Conservation (phyloP, 1,284 basidiomycete species). For the Rhodotorula mucilaginosa region DNA sequence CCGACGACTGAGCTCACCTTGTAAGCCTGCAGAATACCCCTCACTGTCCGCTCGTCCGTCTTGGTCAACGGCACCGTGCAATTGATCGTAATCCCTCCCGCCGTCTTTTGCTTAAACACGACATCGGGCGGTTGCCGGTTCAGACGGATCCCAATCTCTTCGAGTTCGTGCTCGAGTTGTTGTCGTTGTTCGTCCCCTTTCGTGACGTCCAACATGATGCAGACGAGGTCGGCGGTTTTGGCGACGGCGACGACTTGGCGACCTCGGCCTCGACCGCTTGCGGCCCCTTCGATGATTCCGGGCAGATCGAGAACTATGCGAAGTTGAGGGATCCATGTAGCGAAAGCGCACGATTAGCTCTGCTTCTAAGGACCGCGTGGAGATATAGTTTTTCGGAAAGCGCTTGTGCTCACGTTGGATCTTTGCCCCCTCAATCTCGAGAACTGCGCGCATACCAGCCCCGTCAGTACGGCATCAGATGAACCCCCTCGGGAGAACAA, state of each 20-base stretch:
- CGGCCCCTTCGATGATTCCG: slow-evolving; percentile 96
- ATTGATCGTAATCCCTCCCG: slow-evolving; percentile 38
- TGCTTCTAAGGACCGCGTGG: too few species aligned
- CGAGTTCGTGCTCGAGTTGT: slow-evolving; percentile 85
- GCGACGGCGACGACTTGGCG: slow-evolving; percentile 77
- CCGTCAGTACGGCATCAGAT: background rate
- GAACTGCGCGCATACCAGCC: slow-evolving; percentile 54
- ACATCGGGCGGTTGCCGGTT: slow-evolving; percentile 88
- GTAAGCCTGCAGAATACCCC: slow-evolving; percentile 49
- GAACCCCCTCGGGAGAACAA: background rate
- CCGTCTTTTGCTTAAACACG: slow-evolving; percentile 36
- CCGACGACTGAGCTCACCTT: slow-evolving; percentile 14
- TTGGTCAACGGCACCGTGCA: slow-evolving; percentile 80
- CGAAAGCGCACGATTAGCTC: too few species aligned
- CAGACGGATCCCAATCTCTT: slow-evolving; percentile 91
- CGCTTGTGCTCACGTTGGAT: slow-evolving; percentile 61
- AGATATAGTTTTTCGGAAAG: background rate
- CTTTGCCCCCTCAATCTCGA: slow-evolving; percentile 87
- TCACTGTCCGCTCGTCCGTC: slow-evolving; percentile 90
- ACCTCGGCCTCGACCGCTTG: slow-evolving; percentile 86
- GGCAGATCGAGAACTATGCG: slow-evolving; percentile 76
- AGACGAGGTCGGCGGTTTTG: slow-evolving; percentile 88
- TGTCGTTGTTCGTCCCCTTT: slow-evolving; percentile 90
- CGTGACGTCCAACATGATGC: slow-evolving; percentile 90
- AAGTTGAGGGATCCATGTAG: too few species aligned